Evolutionary conservation across 805 yeast genomes (phyloP), one percentile per base, ranked within the genome.

Genomic region (Yarrowia sp.): DNA sequence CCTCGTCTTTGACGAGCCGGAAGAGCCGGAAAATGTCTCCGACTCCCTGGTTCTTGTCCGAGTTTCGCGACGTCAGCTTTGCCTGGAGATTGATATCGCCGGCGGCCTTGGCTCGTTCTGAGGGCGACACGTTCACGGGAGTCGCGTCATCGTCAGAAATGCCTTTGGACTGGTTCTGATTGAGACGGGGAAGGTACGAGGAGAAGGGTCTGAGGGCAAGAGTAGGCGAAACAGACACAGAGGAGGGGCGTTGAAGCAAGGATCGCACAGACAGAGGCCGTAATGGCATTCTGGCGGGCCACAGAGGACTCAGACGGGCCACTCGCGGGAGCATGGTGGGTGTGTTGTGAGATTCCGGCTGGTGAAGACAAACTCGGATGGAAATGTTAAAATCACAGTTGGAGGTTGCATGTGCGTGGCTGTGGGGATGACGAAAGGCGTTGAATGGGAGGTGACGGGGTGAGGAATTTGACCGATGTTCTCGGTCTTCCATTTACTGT

Each of bases 1-100:
- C 74, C 74, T 89, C 92, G 1, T 87, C 84, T 71, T 79, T 82
- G 0, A 89, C 86, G n/a, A 89, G 79, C 41, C 75, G 78, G 64
- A 89, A 82, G 38, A 89, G 77, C 50, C 90, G 76, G 66, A 73
- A 22, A 19, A 85, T 78, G 69, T 85, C 88, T 22, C 72, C 68
- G 8, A 71, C 32, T 14, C 74, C 74, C 16, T 71, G 71, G 26
- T 70, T 65, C 9, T 63, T 61, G 32, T 71, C 59, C 12, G 71
- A 65, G 56, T 65, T 70, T 35, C 70, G 69, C 26, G 50, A 45
- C 15, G 74, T 69, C 49, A 78, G 73, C 58, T 74, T 73, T 15
- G 81, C 78, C 35, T 78, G 69, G 52, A 77, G 71, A 70, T 78
- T 76, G 56, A 77, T 72, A 61, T 74, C 68, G 8, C 79, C 75